Percentiles rank a stretch among this genome's conserved stretches.
Evolutionary conservation across 768 basidiomycete species (phyloP).

Genomic region (Macrolepiota albuminosa): DNA sequence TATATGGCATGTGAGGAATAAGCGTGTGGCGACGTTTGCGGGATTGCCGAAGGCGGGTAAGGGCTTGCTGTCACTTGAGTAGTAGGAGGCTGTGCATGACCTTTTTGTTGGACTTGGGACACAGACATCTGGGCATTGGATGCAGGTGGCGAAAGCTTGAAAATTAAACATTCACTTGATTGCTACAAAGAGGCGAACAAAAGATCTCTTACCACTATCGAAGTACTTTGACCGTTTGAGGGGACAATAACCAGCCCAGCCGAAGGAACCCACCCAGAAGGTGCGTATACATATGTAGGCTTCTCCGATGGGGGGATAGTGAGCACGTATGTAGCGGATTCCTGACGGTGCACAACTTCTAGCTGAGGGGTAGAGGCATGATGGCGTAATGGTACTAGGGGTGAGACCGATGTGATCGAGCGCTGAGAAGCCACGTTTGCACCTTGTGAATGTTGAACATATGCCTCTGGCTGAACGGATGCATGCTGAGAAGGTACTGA

Average conservation of each 20-base stretch:
- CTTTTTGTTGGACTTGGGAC: neutral
- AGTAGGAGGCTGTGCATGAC: neutral
- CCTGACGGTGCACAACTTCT: neutral
- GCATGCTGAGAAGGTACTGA: neutral
- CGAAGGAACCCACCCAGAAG: conserved; percentile 4
- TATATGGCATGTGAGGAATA: neutral
- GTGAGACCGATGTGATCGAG: neutral
- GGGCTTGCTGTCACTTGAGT: neutral
- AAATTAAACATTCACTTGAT: neutral
- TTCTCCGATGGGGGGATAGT: neutral
- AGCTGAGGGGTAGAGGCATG: conserved; percentile 1
- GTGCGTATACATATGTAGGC: conserved; percentile 9
- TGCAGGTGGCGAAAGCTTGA: neutral
- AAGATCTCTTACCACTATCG: conserved; percentile 4
- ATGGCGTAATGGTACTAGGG: neutral
- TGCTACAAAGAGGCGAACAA: neutral
- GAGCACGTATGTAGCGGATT: neutral
- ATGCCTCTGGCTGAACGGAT: neutral
- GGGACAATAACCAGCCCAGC: conserved; percentile 11
- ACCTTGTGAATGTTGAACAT: neutral
- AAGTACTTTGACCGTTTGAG: neutral
- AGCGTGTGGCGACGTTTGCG: neutral
- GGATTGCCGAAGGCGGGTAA: neutral
- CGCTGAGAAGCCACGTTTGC: neutral
- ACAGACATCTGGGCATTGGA: neutral